These are phyloP conservation scores for Cutaneotrichosporon sp. DNA, from an alignment of 1,284 basidiomycete genomes.

Conservation along the genomic window DNA sequence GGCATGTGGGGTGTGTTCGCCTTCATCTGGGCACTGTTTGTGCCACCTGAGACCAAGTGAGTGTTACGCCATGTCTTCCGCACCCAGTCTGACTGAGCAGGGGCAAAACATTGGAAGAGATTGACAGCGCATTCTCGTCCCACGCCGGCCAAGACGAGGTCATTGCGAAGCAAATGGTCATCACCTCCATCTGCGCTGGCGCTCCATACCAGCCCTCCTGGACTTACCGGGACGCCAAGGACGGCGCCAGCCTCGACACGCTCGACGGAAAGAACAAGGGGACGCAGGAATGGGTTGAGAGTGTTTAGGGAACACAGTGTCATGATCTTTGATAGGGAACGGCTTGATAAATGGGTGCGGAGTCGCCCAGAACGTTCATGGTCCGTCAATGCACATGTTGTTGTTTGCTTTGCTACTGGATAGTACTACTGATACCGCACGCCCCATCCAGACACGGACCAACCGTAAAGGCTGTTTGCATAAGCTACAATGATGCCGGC, in stretches of 20 bases:
- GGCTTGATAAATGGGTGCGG: too few species aligned
- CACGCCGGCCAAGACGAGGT: conserved; percentile 9
- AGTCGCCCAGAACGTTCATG: too few species aligned
- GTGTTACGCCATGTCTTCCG: not conserved
- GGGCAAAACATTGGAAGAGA: conserved; percentile 15
- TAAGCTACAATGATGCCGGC: too few species aligned
- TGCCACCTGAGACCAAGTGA: conserved; percentile 28
- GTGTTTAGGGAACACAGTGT: not conserved
- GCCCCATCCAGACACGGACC: too few species aligned
- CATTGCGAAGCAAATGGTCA: conserved; percentile 4
- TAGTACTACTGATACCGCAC: too few species aligned
- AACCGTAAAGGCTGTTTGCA: too few species aligned
- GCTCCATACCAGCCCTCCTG: not conserved
- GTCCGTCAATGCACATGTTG: too few species aligned
- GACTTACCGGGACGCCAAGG: not conserved
- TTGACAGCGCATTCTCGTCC: conserved; percentile 15
- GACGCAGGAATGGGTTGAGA: not conserved
- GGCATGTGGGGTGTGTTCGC: conserved; percentile 17
- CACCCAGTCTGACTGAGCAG: not conserved
- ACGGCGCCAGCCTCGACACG: not conserved
- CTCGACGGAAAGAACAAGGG: not conserved
- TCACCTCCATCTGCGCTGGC: not conserved
- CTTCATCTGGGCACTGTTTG: conserved; percentile 18
- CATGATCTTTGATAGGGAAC: too few species aligned
- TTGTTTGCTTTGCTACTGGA: too few species aligned